These are phyloP conservation scores for Eucalyptus victrix DNA, from an alignment of 345 rosid species.

Conservation along the genomic window DNA sequence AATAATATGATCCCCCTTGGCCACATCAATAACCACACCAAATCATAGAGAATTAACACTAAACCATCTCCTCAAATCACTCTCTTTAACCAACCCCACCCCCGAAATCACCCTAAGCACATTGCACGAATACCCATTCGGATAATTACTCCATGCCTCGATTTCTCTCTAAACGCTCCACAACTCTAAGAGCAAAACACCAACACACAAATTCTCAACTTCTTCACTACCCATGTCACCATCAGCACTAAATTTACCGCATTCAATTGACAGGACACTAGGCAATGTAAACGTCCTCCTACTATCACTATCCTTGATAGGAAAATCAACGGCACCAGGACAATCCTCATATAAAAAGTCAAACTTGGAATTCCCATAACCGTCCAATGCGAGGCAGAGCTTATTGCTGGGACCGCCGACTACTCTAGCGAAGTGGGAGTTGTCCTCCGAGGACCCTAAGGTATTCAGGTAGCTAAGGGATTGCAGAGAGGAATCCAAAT, in stretches of 20 bases:
- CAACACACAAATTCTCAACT: background rate
- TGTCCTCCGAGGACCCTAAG: slow-evolving; percentile 5
- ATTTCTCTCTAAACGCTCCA: slow-evolving; percentile 25
- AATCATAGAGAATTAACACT: slow-evolving; percentile 39
- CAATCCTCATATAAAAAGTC: slow-evolving; percentile 54
- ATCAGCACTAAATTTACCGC: slow-evolving; percentile 24
- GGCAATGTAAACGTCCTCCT: slow-evolving; percentile 34
- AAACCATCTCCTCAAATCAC: slow-evolving; percentile 42
- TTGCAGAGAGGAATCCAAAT: slow-evolving; percentile 4
- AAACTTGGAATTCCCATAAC: slow-evolving; percentile 16
- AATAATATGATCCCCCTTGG: slow-evolving; percentile 51
- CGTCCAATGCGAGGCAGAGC: slow-evolving; percentile 40
- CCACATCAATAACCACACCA: slow-evolving; percentile 60
- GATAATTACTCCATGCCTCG: slow-evolving; percentile 58
- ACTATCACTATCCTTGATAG: slow-evolving; percentile 5
- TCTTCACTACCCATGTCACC: background rate
- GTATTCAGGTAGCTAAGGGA: slow-evolving; percentile 37
- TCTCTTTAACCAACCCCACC: slow-evolving; percentile 4
- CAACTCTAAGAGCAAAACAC: background rate
- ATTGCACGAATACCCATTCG: slow-evolving; percentile 26
- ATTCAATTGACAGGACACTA: slow-evolving; percentile 36
- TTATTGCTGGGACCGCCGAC: background rate
- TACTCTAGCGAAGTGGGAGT: background rate
- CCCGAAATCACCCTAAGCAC: slow-evolving; percentile 27
- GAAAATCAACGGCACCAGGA: slow-evolving; percentile 45